Evolutionary conservation across 192 early-diverging fungal genomes (phyloP).

Genomic region (Linnemannia exigua): DNA sequence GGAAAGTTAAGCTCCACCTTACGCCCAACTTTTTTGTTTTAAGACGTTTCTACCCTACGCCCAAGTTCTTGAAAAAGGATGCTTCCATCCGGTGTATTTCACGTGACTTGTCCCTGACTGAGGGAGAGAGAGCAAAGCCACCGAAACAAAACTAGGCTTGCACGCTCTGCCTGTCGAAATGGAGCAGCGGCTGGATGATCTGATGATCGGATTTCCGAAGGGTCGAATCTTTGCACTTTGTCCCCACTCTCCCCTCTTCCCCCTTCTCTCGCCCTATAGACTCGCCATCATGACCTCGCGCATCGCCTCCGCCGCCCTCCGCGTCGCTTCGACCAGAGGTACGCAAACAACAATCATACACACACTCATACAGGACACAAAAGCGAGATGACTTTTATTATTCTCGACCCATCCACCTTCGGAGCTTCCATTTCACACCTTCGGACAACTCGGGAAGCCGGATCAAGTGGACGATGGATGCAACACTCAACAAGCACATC

Average conservation of each 20-base stretch:
- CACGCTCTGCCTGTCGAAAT: not conserved
- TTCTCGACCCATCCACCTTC: not conserved
- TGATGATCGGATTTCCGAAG: conserved; percentile 20
- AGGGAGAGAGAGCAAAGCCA: not conserved
- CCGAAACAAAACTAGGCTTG: not conserved
- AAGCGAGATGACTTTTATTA: not conserved
- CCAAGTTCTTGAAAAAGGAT: too few species aligned
- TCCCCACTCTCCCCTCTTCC: not conserved
- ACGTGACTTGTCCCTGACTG: not conserved
- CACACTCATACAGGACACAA: not conserved
- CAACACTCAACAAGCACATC: not conserved
- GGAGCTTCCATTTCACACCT: not conserved
- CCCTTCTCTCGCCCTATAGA: conserved; percentile 8
- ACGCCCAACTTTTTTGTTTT: too few species aligned
- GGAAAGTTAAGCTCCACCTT: too few species aligned
- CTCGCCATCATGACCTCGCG: conserved; percentile 50
- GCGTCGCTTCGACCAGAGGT: conserved; percentile 55
- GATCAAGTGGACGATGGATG: conserved; percentile 14
- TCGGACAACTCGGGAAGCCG: conserved; percentile 23
- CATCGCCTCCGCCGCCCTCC: conserved; percentile 54
- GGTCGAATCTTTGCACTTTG: conserved; percentile 26
- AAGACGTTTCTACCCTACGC: too few species aligned
- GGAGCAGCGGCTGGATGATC: conserved; percentile 8
- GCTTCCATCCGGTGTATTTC: too few species aligned
- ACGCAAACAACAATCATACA: conserved; percentile 1